phyloP scores from a whole-genome alignment of 306 rosid species.

The Astragalus glycyphyllos region DNA sequence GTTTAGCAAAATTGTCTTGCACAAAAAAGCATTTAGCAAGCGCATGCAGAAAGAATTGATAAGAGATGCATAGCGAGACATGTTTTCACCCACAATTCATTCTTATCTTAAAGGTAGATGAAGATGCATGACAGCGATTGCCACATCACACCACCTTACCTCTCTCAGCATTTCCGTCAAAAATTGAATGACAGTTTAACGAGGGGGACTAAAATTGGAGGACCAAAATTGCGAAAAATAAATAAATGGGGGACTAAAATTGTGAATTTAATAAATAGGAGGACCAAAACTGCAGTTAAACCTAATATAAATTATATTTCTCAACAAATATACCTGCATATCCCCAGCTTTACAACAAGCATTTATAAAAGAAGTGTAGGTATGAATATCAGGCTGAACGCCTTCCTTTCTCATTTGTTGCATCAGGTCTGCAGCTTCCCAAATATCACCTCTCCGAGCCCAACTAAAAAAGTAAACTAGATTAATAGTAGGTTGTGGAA shows the following conservation, averaged over 20 bases:
- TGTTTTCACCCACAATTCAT: slow-evolving; percentile 2
- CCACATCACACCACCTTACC: no score
- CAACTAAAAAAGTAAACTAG: slow-evolving; percentile 59
- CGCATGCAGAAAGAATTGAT: slow-evolving; percentile 7
- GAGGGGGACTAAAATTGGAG: no score
- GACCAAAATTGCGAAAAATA: no score
- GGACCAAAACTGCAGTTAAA: no score
- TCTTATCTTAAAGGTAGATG: neutral
- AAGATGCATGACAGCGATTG: no score
- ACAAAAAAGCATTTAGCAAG: neutral
- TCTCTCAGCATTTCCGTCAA: no score
- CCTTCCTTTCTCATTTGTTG: slow-evolving; percentile 88
- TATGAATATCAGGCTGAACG: slow-evolving; percentile 87
- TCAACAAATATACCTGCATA: slow-evolving; percentile 67
- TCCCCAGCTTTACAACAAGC: slow-evolving; percentile 98
- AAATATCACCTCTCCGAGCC: slow-evolving; percentile 97
- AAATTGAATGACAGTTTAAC: no score
- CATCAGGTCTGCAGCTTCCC: slow-evolving; percentile 99
- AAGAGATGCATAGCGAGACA: slow-evolving; percentile 17
- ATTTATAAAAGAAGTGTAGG: slow-evolving; percentile 91
- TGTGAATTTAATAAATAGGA: no score
- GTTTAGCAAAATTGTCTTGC: neutral
- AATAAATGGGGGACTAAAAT: no score
- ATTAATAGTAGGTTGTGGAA: slow-evolving; percentile 29
- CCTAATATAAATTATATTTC: slow-evolving; percentile 24